Evolutionary conservation across 495 filamentous ascomycete species (phyloP), one percentile per base, ranked within the genome.

Genomic region (Hypoxylon trugodes): DNA sequence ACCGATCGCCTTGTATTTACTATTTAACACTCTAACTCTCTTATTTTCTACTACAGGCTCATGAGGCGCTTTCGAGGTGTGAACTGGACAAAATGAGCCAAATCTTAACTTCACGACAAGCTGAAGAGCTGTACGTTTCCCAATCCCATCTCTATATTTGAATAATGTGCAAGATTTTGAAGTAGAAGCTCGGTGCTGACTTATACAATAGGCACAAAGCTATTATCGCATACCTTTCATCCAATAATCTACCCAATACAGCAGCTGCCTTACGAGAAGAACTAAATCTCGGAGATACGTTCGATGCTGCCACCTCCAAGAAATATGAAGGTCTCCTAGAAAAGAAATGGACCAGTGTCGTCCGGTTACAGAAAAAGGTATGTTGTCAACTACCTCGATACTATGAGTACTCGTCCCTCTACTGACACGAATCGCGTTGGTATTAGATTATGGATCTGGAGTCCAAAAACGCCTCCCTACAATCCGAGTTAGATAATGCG

Each of bases 261-360:
- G 90, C 88, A 30, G 78, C 86, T 38, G 85, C 88, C 36, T 74
- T 97, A 18, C 80, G 87, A 42, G 75, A 82, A 61, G 88, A 91
- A 74, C 73, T 90, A 2, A 80, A 79, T 30, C 77, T 93, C 4
- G 84, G 86, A 15, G 81, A 89, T 49, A 83, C 77, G 37, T 93
- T 95, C 67, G 90, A 96, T 71, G 82, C 88, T 26, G 77, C 82
- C 3, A 93, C 89, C 6, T 78, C 85, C 28, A 95, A 95, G 78
- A 96, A 92, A 75, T 97, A 96, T 76, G 91, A 94, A 69, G 88
- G 89, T 4, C 73, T 97, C 15, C 72, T 97, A 71, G 93, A 96
- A 80, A 96, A 93, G 79, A 97, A 97, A 79, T 97, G 93, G 93
- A 97, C 93, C 15, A 92, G 89, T 66, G 89, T 94, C 2, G 90